phyloP scores from a whole-genome alignment of 2,329 filamentous ascomycete species.

The Talaromyces funiculosus region DNA sequence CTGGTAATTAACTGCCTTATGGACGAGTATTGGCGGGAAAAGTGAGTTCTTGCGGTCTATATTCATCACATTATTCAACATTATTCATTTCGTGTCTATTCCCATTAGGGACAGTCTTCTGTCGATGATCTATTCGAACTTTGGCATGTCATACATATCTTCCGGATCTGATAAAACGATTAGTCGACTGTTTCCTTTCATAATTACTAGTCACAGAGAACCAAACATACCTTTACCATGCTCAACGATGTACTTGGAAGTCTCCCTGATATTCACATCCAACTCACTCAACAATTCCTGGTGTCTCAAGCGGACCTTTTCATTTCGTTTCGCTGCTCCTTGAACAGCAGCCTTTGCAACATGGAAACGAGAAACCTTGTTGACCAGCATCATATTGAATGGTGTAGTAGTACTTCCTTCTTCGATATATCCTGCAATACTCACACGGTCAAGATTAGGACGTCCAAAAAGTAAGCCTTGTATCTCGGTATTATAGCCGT shows the following conservation, averaged over 20 bases:
- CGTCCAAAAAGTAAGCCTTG: conserved; percentile 58
- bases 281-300: conserved; percentile 47
- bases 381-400: conserved; percentile 65
- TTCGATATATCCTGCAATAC: conserved; percentile 56
- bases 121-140: conserved; percentile 26
- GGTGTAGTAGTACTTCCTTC: conserved; percentile 63
- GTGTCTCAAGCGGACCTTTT: conserved; percentile 41
- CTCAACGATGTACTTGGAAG: conserved; percentile 48
- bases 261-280: conserved; percentile 44
- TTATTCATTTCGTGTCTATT: neutral
- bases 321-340: conserved; percentile 45
- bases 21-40: neutral
- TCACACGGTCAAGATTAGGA: conserved; percentile 47
- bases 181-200: neutral
- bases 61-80: neutral
- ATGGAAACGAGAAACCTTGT: conserved; percentile 56
- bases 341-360: conserved; percentile 52
- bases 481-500: conserved; percentile 58
- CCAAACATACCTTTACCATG: conserved; percentile 47
- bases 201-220: neutral
- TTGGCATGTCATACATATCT: conserved; percentile 47
- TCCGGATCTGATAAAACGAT: conserved; percentile 41
- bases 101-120: neutral
- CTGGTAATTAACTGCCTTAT: neutral
- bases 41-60: neutral